Evolutionary conservation across 2,329 filamentous ascomycete genomes (phyloP), one percentile per base, ranked within the genome.

Genomic region (Fusarium graminum): DNA sequence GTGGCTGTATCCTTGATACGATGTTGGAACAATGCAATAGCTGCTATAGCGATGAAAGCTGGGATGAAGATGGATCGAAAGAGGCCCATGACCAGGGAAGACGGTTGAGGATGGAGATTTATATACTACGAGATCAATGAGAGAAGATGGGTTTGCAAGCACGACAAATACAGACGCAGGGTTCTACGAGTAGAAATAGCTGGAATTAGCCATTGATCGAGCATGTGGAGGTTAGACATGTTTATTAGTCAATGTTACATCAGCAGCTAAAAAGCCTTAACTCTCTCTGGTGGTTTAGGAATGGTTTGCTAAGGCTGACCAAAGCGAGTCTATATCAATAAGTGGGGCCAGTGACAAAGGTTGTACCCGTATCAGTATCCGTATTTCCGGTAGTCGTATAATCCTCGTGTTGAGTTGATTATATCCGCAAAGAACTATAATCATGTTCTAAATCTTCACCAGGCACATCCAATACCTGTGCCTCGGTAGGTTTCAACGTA

Each of bases 241-340:
- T 60, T 72, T 71, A 72, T 72, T 71, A 72, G 70, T 72, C 66
- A 72, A 52, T 52, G 58, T 72, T 72, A 71, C 68, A 72, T 72
- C 70, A 72, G 70, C 70, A 69, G 49, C 49, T 45, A 26, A 38
- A 47, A 36, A 52, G 50, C 34, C 26, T 22, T 13, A 22, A 41
- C 40, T 59, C 30, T 38, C 40, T 59, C 30, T 38, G 41, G 36
- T 42, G 17, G 39, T 28, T 14, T 25, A 17, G 34, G 25, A 22
- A 45, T 62, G 58, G 49, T 42, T 67, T 67, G 41, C 44, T 55
- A 65, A 62, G 63, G 65, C 69, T 72, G 67, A 71, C 67, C 60
- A 58, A 72, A 19, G 34, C 2, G 28, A 42, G 36, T 14, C 44
- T 49, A 28, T 39, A 55, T 69, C 54, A 50, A 55, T 63, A 59